Conservation (phyloP, 2,329 filamentous ascomycete genomes). For the Clarireedia paspali region DNA sequence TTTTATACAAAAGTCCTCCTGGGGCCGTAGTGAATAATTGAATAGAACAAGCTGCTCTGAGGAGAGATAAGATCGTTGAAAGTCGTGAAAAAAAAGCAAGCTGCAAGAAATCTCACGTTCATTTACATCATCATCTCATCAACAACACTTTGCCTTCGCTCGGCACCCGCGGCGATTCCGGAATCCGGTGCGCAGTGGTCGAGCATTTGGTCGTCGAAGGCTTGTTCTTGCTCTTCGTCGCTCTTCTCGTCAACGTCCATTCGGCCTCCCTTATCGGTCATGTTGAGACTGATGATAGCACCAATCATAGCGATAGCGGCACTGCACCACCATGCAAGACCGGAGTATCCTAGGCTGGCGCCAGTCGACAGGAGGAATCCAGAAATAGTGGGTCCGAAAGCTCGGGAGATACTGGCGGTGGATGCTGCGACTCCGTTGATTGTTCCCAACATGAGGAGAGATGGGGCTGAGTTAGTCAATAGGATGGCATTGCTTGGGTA, state of each 20-base stretch:
- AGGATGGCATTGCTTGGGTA: constrained; percentile 89
- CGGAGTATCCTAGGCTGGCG: constrained; percentile 72
- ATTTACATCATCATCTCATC: not conserved
- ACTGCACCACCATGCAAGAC: constrained; percentile 89
- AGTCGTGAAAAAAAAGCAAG: constrained; percentile 6
- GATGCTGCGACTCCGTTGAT: constrained; percentile 92
- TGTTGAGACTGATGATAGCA: constrained; percentile 65
- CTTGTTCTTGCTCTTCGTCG: constrained; percentile 23
- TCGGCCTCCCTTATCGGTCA: constrained; percentile 48
- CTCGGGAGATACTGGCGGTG: constrained; percentile 79
- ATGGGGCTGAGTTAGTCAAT: constrained; percentile 80
- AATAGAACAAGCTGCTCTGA: not conserved
- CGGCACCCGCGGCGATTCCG: constrained; percentile 12
- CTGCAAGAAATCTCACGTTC: not conserved
- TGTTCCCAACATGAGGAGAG: constrained; percentile 75
- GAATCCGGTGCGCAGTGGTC: constrained; percentile 22
- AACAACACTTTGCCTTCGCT: not conserved
- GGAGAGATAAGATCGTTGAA: not conserved
- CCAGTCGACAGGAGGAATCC: constrained; percentile 79
- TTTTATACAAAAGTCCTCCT: constrained; percentile 8
- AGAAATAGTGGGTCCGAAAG: constrained; percentile 81
- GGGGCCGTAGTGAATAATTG: constrained; percentile 2
- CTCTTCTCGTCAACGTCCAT: constrained; percentile 27
- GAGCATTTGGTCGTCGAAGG: constrained; percentile 22
- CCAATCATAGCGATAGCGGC: constrained; percentile 69